These are phyloP conservation scores for Sindora glabra DNA, from an alignment of 306 rosid species.

Conservation along the genomic window DNA sequence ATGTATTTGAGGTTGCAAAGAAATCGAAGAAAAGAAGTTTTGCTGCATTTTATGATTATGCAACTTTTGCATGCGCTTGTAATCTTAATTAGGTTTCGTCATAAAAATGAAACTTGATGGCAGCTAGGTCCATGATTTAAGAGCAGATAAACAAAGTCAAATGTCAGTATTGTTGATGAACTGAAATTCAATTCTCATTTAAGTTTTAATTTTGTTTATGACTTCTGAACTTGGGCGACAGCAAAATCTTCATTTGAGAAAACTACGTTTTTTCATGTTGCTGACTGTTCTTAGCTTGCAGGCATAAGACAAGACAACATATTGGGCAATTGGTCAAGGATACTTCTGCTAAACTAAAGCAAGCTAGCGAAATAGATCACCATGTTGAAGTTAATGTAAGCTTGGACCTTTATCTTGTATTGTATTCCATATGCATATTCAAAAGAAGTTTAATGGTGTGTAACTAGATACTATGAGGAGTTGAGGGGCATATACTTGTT, in stretches of 20 bases:
- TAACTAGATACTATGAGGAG: neutral
- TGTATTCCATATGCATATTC: neutral
- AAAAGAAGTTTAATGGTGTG: conserved; percentile 4
- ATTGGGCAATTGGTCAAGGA: conserved; percentile 95
- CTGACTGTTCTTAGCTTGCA: conserved; percentile 30
- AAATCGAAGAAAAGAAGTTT: neutral
- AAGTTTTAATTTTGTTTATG: neutral
- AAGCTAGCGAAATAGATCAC: conserved; percentile 91
- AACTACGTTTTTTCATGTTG: neutral
- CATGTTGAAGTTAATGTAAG: conserved; percentile 61
- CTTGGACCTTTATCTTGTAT: neutral
- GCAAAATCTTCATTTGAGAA: neutral
- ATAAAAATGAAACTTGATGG: no score
- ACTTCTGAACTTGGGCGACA: neutral
- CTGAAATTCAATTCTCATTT: neutral
- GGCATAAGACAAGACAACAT: conserved; percentile 89
- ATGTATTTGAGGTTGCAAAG: no score
- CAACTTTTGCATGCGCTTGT: neutral
- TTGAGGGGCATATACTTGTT: conserved; percentile 1
- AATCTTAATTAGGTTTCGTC: no score
- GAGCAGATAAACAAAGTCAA: no score
- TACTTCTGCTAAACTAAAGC: conserved; percentile 83
- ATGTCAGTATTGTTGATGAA: no score
- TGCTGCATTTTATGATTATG: no score
- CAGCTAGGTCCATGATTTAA: no score